phyloP scores from a whole-genome alignment of 768 basidiomycete genomes.

The Calvatia gigantea region DNA sequence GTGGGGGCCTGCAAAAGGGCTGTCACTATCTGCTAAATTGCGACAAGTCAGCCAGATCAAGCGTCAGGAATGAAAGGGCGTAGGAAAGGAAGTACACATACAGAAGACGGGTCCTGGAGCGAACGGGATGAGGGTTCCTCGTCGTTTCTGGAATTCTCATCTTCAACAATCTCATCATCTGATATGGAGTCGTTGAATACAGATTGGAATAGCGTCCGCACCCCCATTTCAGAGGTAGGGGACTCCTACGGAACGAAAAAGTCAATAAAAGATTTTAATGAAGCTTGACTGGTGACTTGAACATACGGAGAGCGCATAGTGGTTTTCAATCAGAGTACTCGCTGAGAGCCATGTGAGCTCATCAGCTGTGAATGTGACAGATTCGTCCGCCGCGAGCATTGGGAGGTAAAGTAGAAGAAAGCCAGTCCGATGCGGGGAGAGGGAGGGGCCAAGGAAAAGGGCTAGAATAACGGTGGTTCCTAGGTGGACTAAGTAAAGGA shows the following conservation, averaged over 20 bases:
- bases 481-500: conserved; percentile 13
- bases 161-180: not conserved
- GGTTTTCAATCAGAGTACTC: conserved; percentile 19
- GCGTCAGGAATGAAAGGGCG: not conserved
- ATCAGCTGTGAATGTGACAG: conserved; percentile 35
- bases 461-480: conserved; percentile 11
- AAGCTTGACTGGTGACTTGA: not conserved
- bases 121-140: not conserved
- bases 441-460: conserved; percentile 13
- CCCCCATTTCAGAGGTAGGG: not conserved
- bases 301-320: conserved; percentile 10
- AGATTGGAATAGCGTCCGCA: not conserved
- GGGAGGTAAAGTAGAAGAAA: conserved; percentile 13
- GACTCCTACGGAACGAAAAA: conserved; percentile 1
- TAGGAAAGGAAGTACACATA: not conserved
- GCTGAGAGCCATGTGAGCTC: conserved; percentile 50
- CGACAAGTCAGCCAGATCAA: not conserved
- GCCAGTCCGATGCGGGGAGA: too few species aligned
- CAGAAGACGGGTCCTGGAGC: not conserved
- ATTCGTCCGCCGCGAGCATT: conserved; percentile 28
- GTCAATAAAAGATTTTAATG: not conserved
- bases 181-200: not conserved
- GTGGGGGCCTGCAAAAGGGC: not conserved
- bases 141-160: not conserved
- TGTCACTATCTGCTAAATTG: conserved; percentile 1